Evolutionary conservation across 2,329 filamentous ascomycete genomes (phyloP).

Genomic region (Onygenales sp.): DNA sequence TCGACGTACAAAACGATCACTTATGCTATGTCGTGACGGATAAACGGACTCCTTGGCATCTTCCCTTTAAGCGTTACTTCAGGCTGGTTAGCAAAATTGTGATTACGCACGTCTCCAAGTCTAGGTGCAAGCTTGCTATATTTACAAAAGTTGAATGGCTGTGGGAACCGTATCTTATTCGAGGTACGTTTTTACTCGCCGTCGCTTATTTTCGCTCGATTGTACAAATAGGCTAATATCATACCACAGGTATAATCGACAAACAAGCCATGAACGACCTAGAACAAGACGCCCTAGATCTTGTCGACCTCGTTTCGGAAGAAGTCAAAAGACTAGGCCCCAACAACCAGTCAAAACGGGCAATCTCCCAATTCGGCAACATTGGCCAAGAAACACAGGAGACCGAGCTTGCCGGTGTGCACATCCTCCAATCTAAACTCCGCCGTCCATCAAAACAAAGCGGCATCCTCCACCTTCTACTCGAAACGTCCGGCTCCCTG

Average conservation of each 20-base stretch:
- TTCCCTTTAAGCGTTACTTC: slow-evolving; percentile 72
- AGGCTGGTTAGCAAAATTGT: slow-evolving; percentile 81
- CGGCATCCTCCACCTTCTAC: slow-evolving; percentile 58
- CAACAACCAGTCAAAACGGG: slow-evolving; percentile 39
- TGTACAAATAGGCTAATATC: neutral
- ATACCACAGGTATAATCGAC: slow-evolving; percentile 41
- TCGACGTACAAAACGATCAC: slow-evolving; percentile 74
- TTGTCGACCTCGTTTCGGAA: slow-evolving; percentile 41
- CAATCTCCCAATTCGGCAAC: slow-evolving; percentile 39
- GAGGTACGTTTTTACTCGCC: slow-evolving; percentile 23
- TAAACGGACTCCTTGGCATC: slow-evolving; percentile 64
- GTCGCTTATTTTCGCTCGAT: neutral
- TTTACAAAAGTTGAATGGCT: slow-evolving; percentile 85
- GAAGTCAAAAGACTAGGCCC: slow-evolving; percentile 38
- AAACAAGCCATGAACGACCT: slow-evolving; percentile 62
- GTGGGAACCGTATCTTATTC: slow-evolving; percentile 47
- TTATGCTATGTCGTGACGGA: slow-evolving; percentile 60
- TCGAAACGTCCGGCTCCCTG: slow-evolving; percentile 64
- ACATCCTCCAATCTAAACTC: slow-evolving; percentile 24
- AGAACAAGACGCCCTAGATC: slow-evolving; percentile 38
- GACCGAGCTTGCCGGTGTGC: slow-evolving; percentile 28
- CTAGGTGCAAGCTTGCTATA: slow-evolving; percentile 81
- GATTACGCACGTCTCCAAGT: slow-evolving; percentile 87
- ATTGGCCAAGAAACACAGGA: slow-evolving; percentile 35
- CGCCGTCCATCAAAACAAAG: slow-evolving; percentile 51